Evolutionary conservation across 208 protist species (phyloP), one percentile per base, ranked within the genome.

Genomic region (Blechomonas ayalai): DNA sequence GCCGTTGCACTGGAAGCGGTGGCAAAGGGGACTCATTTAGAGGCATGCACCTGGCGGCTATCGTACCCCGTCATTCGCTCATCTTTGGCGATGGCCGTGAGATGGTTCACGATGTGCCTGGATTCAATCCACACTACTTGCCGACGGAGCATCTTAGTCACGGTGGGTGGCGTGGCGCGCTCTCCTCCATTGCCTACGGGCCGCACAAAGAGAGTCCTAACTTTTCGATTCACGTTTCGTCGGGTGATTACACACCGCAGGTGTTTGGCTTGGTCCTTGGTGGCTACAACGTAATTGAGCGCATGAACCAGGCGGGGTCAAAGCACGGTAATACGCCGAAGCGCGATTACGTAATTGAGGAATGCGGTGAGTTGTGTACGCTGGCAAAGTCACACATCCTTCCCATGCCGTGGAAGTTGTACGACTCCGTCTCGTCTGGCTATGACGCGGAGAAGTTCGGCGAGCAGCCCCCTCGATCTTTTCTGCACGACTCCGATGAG

Each of bases 381-480:
- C 47, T 93, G 35, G 84, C 80, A 41, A 88, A 89, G 60, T 82
- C 73, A 39, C 73, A 88, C 47, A 72, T 93, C 18, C 47, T 67
- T 16, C 77, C 81, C 18, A 87, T 93, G 65, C 84, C 84, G 36
- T 93, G 84, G 81, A 73, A 79, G 37, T 57, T 90, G 31, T 90
- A 87, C 50, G 67, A 89, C 45, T 59, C 48, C 35, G 51, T 93
- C 28, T 90, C 81, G 9, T 16, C 49, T 1, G 84, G 81, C 9
- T 90, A 89, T 60, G 81, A 93, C 37, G 78, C 80, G 39, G 76
- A 92, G 45, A 82, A 82, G 43, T 92, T 89, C 48, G 83, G 83
- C 8, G 33, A 64, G 27, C 58, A 50, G 15, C 9, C 66, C 28
- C 7, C 53, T 1, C 45, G 28, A 6, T 50, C 67, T 3, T 44